These are phyloP conservation scores for Candida gorgasii DNA, from an alignment of 805 yeast genomes.

Conservation along the genomic window DNA sequence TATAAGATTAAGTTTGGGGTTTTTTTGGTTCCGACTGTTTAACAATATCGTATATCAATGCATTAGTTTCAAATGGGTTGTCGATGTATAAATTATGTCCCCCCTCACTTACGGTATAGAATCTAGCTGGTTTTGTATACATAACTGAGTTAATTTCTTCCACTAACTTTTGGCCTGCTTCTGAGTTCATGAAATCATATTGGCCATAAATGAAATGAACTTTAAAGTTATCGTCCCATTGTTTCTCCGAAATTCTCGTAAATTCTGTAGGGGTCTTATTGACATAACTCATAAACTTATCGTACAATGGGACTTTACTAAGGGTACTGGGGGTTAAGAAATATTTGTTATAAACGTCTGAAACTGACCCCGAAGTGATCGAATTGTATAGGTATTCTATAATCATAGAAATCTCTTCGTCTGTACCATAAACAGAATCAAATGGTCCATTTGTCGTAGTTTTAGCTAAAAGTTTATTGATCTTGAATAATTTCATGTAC, in stretches of 20 bases:
- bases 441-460: slow-evolving; percentile 13
- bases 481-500: slow-evolving; percentile 40
- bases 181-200: slow-evolving; percentile 70
- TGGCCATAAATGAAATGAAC: slow-evolving; percentile 63
- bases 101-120: slow-evolving; percentile 33
- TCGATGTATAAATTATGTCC: slow-evolving; percentile 48
- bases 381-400: slow-evolving; percentile 45
- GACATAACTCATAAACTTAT: slow-evolving; percentile 43
- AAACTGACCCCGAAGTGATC: slow-evolving; percentile 37
- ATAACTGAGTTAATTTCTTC: slow-evolving; percentile 18
- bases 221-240: slow-evolving; percentile 22
- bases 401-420: slow-evolving; percentile 34
- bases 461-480: slow-evolving; percentile 34
- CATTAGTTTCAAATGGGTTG: slow-evolving; percentile 45
- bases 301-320: slow-evolving; percentile 66
- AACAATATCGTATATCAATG: slow-evolving; percentile 21
- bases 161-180: slow-evolving; percentile 48
- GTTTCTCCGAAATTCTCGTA: slow-evolving; percentile 14
- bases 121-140: slow-evolving; percentile 19
- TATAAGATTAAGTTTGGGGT: too few species aligned
- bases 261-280: background rate
- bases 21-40: background rate
- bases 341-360: slow-evolving; percentile 47
- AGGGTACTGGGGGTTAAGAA: slow-evolving; percentile 58
- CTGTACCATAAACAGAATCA: slow-evolving; percentile 32